Conservation (phyloP, 1,284 basidiomycete genomes). For the Tylopilus sp. region DNA sequence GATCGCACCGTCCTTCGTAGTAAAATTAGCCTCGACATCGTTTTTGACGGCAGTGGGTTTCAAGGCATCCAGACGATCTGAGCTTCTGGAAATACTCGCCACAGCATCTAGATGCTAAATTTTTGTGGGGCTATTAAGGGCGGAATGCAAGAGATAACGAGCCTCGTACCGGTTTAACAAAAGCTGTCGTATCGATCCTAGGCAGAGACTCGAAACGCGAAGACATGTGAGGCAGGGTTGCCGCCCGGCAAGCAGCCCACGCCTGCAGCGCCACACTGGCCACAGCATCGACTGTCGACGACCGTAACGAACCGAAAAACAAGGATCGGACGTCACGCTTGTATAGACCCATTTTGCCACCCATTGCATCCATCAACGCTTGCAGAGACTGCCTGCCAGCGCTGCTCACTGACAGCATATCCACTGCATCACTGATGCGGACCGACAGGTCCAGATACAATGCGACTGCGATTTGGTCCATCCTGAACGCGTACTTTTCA, state of each 20-base stretch:
- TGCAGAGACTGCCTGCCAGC: conserved; percentile 33
- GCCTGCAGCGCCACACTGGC: conserved; percentile 38
- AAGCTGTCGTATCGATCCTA: conserved; percentile 21
- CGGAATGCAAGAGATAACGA: background rate
- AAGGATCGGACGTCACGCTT: conserved; percentile 32
- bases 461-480: conserved; percentile 42
- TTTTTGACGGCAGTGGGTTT: conserved; percentile 42
- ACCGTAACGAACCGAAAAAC: conserved; percentile 35
- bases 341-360: conserved; percentile 32
- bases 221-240: conserved; percentile 22
- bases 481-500: conserved; percentile 40
- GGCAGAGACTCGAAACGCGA: conserved; percentile 12
- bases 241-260: conserved; percentile 42
- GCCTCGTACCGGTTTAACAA: conserved; percentile 16
- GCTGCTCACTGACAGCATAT: conserved; percentile 39
- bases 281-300: conserved; percentile 14
- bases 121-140: background rate
- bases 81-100: conserved; percentile 40
- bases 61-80: conserved; percentile 35
- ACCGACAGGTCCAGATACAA: conserved; percentile 41
- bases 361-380: conserved; percentile 40
- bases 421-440: conserved; percentile 40
- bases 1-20: conserved; percentile 25
- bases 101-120: conserved; percentile 38
- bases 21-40: conserved; percentile 37